Percentiles rank a stretch among this genome's conserved stretches.
phyloP scores from a whole-genome alignment of 768 basidiomycete genomes.

The Macrocybe gigantea region DNA sequence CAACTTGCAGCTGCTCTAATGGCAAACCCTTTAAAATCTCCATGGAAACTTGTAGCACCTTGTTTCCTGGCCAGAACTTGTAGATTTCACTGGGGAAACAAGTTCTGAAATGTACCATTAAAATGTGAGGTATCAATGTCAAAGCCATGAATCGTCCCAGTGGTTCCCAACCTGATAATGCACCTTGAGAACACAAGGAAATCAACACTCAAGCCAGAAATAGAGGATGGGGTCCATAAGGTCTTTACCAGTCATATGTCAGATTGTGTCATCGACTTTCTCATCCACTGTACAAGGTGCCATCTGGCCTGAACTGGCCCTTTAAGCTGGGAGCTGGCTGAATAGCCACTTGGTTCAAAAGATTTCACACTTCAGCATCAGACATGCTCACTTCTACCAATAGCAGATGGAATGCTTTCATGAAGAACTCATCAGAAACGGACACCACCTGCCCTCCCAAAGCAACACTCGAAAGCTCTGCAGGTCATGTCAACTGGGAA shows the following conservation, averaged over 20 bases:
- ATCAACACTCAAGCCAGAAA: not conserved
- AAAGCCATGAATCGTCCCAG: constrained; percentile 70
- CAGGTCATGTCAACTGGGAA: no score
- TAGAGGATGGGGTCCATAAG: not conserved
- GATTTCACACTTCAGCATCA: not conserved
- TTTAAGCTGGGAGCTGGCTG: constrained; percentile 88
- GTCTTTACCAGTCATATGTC: constrained; percentile 70
- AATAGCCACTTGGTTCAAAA: constrained; percentile 3
- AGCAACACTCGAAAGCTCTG: constrained; percentile 85
- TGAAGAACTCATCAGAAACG: constrained; percentile 96
- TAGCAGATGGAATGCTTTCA: constrained; percentile 76
- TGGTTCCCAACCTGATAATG: constrained; percentile 81
- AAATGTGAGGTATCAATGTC: constrained; percentile 97
- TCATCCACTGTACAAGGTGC: constrained; percentile 93
- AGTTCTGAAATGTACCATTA: constrained; percentile 48
- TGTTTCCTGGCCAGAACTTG: constrained; percentile 63
- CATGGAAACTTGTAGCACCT: constrained; percentile 81
- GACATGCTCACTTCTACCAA: constrained; percentile 64
- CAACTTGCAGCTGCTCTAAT: constrained; percentile 35
- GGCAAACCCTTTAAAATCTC: constrained; percentile 44
- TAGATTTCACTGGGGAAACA: not conserved
- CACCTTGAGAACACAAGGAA: constrained; percentile 52
- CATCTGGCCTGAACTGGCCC: constrained; percentile 94
- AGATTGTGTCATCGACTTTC: constrained; percentile 88
- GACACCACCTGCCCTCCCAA: constrained; percentile 70